Percentiles rank a stretch among this genome's conserved stretches.
Evolutionary conservation across 257 asterid genomes (phyloP).

Genomic region (Nicotiana attenuata): DNA sequence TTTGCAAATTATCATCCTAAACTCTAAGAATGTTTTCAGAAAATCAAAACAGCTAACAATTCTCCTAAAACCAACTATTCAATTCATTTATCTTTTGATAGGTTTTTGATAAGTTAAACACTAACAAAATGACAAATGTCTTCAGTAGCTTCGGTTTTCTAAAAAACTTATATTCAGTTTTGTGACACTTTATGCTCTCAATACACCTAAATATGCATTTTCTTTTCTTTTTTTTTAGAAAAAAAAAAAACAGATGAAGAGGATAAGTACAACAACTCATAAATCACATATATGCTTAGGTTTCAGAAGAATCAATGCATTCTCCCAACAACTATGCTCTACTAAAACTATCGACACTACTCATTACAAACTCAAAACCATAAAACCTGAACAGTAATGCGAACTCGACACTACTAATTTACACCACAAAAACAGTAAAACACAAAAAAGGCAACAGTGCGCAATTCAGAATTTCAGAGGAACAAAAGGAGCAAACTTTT

Average conservation of each 20-base stretch:
- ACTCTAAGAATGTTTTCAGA: not conserved
- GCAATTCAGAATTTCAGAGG: not conserved
- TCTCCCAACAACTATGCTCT: too few species aligned
- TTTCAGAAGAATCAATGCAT: too few species aligned
- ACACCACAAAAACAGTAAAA: not conserved
- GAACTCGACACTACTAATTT: not conserved
- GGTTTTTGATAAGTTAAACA: not conserved
- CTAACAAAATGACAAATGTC: not conserved
- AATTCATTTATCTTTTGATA: too few species aligned
- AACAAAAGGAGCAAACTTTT: not conserved
- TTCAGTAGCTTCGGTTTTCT: not conserved
- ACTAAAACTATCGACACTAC: too few species aligned
- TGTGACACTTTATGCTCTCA: not conserved
- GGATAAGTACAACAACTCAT: not conserved
- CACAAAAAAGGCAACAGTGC: not conserved
- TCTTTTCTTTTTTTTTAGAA: not conserved
- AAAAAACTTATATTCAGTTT: not conserved
- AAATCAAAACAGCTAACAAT: not conserved
- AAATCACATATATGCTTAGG: not conserved
- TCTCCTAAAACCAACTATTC: not conserved
- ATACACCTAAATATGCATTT: not conserved
- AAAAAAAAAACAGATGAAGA: not conserved
- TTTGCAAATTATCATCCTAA: not conserved
- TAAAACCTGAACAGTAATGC: too few species aligned
- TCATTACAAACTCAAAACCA: too few species aligned